Conservation (phyloP, 441 rosid species). For the Pelargonium fulgidum region DNA sequence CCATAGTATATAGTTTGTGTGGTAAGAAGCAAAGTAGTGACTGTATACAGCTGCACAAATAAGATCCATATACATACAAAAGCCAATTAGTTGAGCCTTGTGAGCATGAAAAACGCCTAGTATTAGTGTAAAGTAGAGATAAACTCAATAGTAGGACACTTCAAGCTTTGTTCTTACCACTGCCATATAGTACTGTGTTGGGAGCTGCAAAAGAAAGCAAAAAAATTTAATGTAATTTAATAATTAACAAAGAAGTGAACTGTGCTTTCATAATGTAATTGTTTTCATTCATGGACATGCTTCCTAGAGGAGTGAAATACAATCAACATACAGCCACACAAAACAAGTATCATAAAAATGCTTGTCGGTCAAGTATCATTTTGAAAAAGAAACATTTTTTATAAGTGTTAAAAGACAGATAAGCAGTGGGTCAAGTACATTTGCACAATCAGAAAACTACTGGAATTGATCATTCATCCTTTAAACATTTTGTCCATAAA, state of each 20-base stretch:
- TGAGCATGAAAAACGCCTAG: neutral
- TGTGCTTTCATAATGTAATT: neutral
- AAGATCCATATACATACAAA: slow-evolving; percentile 15
- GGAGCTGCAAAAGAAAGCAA: slow-evolving; percentile 59
- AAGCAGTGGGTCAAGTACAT: neutral
- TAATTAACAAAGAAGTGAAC: neutral
- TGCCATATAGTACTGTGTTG: slow-evolving; percentile 78
- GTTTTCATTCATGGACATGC: neutral
- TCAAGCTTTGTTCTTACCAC: slow-evolving; percentile 31
- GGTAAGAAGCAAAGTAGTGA: slow-evolving; percentile 44
- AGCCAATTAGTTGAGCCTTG: neutral
- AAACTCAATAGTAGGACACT: neutral
- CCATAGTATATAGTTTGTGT: slow-evolving; percentile 61
- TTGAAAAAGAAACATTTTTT: neutral
- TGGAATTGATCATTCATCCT: neutral
- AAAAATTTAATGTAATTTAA: slow-evolving; percentile 19
- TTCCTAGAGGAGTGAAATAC: neutral
- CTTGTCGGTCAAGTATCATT: neutral
- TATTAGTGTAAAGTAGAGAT: neutral
- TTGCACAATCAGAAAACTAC: neutral
- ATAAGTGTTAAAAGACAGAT: too few relatives aligned
- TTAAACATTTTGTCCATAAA: neutral
- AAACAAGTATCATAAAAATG: neutral
- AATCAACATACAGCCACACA: neutral
- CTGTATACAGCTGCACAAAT: slow-evolving; percentile 50